These are phyloP conservation scores for Melaleuca alternifolia DNA, from an alignment of 345 rosid species.

Conservation along the genomic window DNA sequence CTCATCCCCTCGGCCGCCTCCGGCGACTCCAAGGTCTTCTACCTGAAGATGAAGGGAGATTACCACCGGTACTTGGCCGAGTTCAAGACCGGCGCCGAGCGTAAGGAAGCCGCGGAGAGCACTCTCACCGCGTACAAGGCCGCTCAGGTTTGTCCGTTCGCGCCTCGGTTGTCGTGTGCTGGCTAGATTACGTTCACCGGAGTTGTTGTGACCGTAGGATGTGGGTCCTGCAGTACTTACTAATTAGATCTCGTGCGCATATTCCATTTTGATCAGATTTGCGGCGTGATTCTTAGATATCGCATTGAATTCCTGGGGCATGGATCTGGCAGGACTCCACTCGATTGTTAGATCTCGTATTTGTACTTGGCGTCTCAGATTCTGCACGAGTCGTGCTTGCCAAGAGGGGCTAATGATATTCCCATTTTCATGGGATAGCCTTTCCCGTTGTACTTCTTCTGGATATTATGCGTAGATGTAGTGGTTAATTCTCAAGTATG, in stretches of 20 bases:
- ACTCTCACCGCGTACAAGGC: conserved; percentile 80
- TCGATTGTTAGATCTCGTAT: not conserved
- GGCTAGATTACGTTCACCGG: not conserved
- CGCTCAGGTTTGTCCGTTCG: conserved; percentile 67
- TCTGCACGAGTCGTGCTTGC: not conserved
- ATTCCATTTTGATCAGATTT: not conserved
- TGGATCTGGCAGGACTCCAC: not conserved
- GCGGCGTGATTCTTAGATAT: not conserved
- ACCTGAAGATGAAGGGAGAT: conserved; percentile 89
- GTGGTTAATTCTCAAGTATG: not conserved
- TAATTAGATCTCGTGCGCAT: not conserved
- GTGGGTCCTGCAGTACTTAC: not conserved
- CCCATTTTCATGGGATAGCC: not conserved
- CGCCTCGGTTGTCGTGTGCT: not conserved
- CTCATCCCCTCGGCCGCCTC: conserved; percentile 61
- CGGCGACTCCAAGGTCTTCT: conserved; percentile 83
- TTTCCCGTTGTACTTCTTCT: not conserved
- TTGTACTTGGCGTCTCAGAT: not conserved
- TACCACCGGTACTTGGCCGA: conserved; percentile 86
- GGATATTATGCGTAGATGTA: not conserved
- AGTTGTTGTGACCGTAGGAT: not conserved
- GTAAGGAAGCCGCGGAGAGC: conserved; percentile 83
- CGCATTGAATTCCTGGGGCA: not conserved
- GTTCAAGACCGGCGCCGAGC: conserved; percentile 72
- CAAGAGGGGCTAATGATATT: not conserved